phyloP scores from a whole-genome alignment of 441 rosid species.

The Melastoma candidum region DNA sequence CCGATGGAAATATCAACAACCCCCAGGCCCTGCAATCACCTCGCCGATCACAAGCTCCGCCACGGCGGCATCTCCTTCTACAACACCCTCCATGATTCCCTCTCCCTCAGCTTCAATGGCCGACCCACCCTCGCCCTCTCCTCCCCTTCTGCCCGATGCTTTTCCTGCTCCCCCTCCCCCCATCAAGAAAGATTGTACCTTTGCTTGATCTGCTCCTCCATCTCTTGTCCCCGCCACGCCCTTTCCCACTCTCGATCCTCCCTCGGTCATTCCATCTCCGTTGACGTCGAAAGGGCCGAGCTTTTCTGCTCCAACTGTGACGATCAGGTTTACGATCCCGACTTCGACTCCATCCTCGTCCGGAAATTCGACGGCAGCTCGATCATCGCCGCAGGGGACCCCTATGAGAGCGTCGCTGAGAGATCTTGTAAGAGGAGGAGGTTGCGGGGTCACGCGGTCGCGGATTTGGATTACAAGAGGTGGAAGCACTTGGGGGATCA shows the following conservation, averaged over 20 bases:
- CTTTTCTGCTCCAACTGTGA: slow-evolving; percentile 65
- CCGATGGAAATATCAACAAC: slow-evolving; percentile 9
- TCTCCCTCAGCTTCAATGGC: slow-evolving; percentile 40
- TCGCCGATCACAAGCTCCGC: slow-evolving; percentile 63
- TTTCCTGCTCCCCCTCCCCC: slow-evolving; percentile 31
- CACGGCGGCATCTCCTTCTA: slow-evolving; percentile 53
- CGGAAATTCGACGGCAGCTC: slow-evolving; percentile 31
- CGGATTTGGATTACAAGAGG: slow-evolving; percentile 41
- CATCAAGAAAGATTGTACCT: slow-evolving; percentile 41
- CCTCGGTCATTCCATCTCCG: slow-evolving; percentile 51
- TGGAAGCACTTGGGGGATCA: slow-evolving; percentile 42
- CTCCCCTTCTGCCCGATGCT: slow-evolving; percentile 42
- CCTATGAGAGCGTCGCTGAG: slow-evolving; percentile 26
- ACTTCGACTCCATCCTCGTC: slow-evolving; percentile 61
- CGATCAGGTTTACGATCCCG: slow-evolving; percentile 89
- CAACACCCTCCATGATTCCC: slow-evolving; percentile 34
- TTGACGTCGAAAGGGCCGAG: slow-evolving; percentile 79
- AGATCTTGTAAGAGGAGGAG: slow-evolving; percentile 75
- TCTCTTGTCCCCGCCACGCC: slow-evolving; percentile 54
- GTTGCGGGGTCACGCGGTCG: slow-evolving; percentile 21
- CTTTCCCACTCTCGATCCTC: slow-evolving; percentile 48
- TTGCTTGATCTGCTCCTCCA: slow-evolving; percentile 61
- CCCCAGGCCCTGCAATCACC: slow-evolving; percentile 65
- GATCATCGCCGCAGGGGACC: slow-evolving; percentile 22
- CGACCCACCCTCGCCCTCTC: slow-evolving; percentile 26